Evolutionary conservation across 2,329 filamentous ascomycete species (phyloP), one percentile per base, ranked within the genome.

Genomic region (Elsinoe ampelina): DNA sequence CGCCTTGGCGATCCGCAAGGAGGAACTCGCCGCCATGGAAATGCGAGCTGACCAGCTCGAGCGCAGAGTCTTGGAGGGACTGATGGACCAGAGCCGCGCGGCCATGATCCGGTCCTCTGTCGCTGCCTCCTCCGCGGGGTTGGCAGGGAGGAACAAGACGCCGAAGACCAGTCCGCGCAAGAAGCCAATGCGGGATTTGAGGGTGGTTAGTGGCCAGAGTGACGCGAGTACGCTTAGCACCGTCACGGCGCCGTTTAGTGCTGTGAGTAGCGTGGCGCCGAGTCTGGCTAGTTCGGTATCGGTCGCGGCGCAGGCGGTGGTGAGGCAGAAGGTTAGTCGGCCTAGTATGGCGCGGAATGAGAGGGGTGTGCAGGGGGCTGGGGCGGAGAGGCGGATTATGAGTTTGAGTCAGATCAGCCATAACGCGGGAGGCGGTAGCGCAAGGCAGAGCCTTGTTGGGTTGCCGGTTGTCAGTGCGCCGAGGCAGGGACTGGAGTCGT

Each of bases 51-150:
- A 96, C 69, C 82, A 83, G 2, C 78, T 98, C 20, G 93, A 98
- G 73, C 87, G 91, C 54, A 85, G 93, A 22, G 95, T 98, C 63
- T 75, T 98, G 32, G 92, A 97, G 62, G 91, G 92, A 22, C 89
- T 97, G 61, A 95, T 98, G 74, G 91, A 97, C 64, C 92, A 97
- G 69, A 96, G 92, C 17, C 86, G 92, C 5, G 84, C 92, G 22
- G 78, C 96, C n/a, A 80, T 97, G 58, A 87, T 93, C 75, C 36
- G 48, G n/a, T 36, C 48, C 13, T 38, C 26, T 6, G 48, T 52
- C 35, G 48, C 48, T 26, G 48, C 48, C 26, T n/a, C 34, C 2
- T 20, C 45, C n/a, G 11, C 48, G 15, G 32, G 26, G 2, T 22
- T 30, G 2, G 3, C 48, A 10, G 32, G 26, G 10, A 52, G 19